Conservation (phyloP, 306 rosid genomes). For the Potentilla sterilis region DNA sequence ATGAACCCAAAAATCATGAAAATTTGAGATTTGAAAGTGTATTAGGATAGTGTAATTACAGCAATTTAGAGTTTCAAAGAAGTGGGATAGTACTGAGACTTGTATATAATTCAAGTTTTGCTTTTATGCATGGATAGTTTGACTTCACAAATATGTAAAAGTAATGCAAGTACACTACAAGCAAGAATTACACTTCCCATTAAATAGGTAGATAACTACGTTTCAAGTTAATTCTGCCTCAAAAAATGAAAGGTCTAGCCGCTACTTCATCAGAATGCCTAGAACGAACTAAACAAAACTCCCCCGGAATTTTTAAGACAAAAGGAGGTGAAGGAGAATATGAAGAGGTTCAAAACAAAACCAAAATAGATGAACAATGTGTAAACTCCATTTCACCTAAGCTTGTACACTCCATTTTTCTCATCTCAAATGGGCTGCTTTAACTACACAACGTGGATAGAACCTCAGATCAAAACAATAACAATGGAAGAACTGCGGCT, state of each 20-base stretch:
- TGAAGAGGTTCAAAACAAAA: constrained; percentile 7
- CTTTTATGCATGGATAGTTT: neutral
- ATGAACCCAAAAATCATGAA: no score
- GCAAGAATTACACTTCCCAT: constrained; percentile 3
- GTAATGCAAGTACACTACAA: neutral
- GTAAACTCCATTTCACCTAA: neutral
- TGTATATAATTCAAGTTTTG: neutral
- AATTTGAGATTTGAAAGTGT: no score
- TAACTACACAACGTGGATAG: constrained; percentile 6
- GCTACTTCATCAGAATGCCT: constrained; percentile 21
- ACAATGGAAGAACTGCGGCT: constrained; percentile 28
- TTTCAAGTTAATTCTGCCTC: neutral
- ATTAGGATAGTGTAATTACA: no score
- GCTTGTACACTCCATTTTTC: constrained; percentile 1
- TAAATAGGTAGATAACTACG: constrained; percentile 10
- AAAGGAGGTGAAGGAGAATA: neutral
- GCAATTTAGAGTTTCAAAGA: neutral
- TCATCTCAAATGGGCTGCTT: constrained; percentile 8
- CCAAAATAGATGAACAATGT: constrained; percentile 17
- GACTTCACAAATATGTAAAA: neutral
- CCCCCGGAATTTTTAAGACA: neutral
- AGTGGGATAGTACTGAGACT: neutral
- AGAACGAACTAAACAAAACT: neutral
- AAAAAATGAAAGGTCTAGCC: constrained; percentile 9
- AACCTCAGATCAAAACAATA: constrained; percentile 39